Evolutionary conservation across 1,139 yeast species (phyloP), one percentile per base, ranked within the genome.

Genomic region (Kurtzmaniella natalensis): DNA sequence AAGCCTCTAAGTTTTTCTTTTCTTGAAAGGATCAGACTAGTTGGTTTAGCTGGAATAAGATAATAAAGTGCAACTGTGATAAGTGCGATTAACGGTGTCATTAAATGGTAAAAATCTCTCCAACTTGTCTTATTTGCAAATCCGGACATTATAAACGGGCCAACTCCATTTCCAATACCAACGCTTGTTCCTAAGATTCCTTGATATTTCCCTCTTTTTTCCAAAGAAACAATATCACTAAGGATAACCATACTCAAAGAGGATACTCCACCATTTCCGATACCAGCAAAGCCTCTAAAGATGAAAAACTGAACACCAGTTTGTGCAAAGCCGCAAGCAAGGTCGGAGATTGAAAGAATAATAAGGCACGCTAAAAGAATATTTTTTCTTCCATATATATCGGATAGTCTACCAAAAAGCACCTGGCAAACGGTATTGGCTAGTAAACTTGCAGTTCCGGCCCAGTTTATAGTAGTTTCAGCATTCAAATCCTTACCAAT

Each of bases 121-220:
- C 83, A 77, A 26, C 63, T 46, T n/a, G 53, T 47, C 30, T 54
- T 54, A 26, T 59, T 51, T 7, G 68, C 61, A 43, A 75, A 72
- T 0, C 66, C 76, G n/a, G 77, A 67, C 52, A 73, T 72, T 13
- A 76, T 47, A 38, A 76, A 70, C 0, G 82, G 81, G 0, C 82
- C 82, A 10, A 71, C 44, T 1, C 74, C 72, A 46, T 71, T 72
- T 2, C 82, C 84, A 7, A 75, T 41, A 0, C 81, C 82, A 18
- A 75, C 71, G 40, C 65, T 61, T 1, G 73, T 52, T 2, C 80
- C 81, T 21, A 75, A 51, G 25, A 68, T 66, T 2, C 74, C 74
- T 44, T 67, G 72, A 43, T 56, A 69, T 41, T 64, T 67, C 0
- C 74, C 74, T 40, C 74, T 52, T 38, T 69, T 67, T 40, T 59